phyloP scores from a whole-genome alignment of 768 basidiomycete genomes.

The Xerocomus potaroensis region DNA sequence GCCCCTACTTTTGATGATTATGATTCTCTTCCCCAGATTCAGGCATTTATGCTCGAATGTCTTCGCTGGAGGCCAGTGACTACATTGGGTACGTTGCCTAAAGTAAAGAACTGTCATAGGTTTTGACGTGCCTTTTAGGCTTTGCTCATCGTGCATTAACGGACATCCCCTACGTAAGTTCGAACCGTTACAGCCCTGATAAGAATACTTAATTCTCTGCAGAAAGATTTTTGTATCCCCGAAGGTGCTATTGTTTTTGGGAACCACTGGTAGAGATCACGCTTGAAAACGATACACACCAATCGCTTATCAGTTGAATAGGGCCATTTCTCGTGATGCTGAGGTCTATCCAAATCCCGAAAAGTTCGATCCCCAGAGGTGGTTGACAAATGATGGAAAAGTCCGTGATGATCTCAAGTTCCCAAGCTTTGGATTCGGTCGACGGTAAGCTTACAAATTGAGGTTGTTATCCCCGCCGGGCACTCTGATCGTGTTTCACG shows the following conservation, averaged over 20 bases:
- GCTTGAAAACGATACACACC: background rate
- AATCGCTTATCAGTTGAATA: conserved; percentile 11
- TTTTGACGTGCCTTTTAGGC: conserved; percentile 31
- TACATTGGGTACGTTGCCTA: conserved; percentile 22
- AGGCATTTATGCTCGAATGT: conserved; percentile 39
- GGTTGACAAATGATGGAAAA: conserved; percentile 38
- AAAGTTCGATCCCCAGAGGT: conserved; percentile 53
- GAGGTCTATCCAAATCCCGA: conserved; percentile 57
- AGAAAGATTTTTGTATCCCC: conserved; percentile 36
- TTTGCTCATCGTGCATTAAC: conserved; percentile 62
- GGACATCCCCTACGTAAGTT: conserved; percentile 57
- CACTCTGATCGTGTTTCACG: background rate
- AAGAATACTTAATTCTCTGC: conserved; percentile 4
- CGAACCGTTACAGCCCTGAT: background rate
- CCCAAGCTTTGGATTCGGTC: conserved; percentile 55
- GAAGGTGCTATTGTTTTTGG: conserved; percentile 35
- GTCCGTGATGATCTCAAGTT: conserved; percentile 50
- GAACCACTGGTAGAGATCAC: conserved; percentile 30
- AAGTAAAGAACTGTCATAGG: background rate
- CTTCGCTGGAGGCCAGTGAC: conserved; percentile 41
- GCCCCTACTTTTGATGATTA: conserved; percentile 41
- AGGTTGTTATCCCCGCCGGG: background rate
- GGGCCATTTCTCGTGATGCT: conserved; percentile 58
- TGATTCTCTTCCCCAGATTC: conserved; percentile 33
- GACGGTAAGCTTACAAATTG: conserved; percentile 25